Evolutionary conservation across 2,329 filamentous ascomycete genomes (phyloP).

Genomic region (Chalara sp.): DNA sequence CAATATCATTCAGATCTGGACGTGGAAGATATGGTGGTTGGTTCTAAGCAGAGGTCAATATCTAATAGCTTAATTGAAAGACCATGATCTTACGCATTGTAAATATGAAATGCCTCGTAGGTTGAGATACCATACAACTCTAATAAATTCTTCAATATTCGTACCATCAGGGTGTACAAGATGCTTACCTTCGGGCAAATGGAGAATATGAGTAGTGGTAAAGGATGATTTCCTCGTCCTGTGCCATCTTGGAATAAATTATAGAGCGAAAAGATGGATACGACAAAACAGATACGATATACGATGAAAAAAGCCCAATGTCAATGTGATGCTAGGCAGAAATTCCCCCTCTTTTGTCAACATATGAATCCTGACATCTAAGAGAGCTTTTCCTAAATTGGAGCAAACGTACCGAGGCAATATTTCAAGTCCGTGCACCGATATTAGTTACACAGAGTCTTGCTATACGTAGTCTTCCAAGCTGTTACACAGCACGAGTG

Average conservation of each 20-base stretch:
- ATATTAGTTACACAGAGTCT: too few relatives aligned
- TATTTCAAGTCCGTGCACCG: too few relatives aligned
- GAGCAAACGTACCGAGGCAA: too few relatives aligned
- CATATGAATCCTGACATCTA: too few relatives aligned
- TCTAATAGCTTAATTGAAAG: background rate
- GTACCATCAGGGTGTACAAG: background rate
- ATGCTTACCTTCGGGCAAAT: constrained; percentile 42
- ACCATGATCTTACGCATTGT: constrained; percentile 51
- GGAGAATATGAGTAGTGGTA: constrained; percentile 61
- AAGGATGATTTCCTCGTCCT: constrained; percentile 32
- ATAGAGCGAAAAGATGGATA: too few relatives aligned
- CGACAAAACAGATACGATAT: too few relatives aligned
- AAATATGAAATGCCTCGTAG: constrained; percentile 58
- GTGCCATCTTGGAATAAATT: constrained; percentile 1
- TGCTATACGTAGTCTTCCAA: too few relatives aligned
- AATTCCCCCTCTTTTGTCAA: too few relatives aligned
- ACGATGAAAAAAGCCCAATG: too few relatives aligned
- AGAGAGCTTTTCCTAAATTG: too few relatives aligned
- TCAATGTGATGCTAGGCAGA: too few relatives aligned
- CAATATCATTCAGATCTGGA: constrained; percentile 54
- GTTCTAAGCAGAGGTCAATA: constrained; percentile 34
- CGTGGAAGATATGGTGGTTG: constrained; percentile 63
- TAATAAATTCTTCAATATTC: constrained; percentile 1
- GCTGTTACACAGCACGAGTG: too few relatives aligned
- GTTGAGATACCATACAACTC: constrained; percentile 58